A percentile compares a stretch with the other conserved stretches of the same genome.
Conservation (phyloP, 345 rosid genomes). For the Schrenkiella parvula region DNA sequence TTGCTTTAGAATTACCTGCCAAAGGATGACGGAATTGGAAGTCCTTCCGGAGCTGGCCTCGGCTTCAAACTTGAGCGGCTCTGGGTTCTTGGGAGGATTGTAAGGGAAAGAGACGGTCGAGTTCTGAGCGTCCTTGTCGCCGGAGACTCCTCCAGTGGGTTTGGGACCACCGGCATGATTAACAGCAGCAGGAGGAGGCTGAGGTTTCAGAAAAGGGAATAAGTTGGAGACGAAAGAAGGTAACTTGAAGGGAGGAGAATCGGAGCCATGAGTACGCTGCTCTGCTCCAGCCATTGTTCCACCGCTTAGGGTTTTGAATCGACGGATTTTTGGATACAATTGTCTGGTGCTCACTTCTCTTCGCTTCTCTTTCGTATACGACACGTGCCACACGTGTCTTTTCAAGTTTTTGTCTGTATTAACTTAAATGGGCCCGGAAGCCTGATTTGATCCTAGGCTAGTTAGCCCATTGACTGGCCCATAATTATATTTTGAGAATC, state of each 20-base stretch:
- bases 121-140: conserved; percentile 4
- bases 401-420: not conserved
- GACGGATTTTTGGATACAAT: conserved; percentile 11
- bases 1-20: too few species aligned
- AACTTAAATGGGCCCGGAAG: not conserved
- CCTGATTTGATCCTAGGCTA: not conserved
- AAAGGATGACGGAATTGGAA: conserved; percentile 48
- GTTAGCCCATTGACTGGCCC: not conserved
- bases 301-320: conserved; percentile 26
- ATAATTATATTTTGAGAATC: not conserved
- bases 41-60: conserved; percentile 43
- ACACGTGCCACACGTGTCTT: conserved; percentile 15
- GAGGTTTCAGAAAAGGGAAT: conserved; percentile 35
- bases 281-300: conserved; percentile 26
- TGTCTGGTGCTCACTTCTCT: conserved; percentile 21
- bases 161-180: conserved; percentile 2
- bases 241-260: not conserved
- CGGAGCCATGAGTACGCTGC: not conserved
- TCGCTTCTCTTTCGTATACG: not conserved
- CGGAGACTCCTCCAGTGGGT: conserved; percentile 10
- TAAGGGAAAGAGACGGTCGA: conserved; percentile 28
- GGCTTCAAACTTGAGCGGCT: conserved; percentile 38
- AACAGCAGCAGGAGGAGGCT: not conserved
- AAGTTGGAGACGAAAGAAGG: conserved; percentile 26
- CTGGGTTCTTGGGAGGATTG: conserved; percentile 21